phyloP scores from a whole-genome alignment of 2,329 filamentous ascomycete species.

The Exophiala viscosa region DNA sequence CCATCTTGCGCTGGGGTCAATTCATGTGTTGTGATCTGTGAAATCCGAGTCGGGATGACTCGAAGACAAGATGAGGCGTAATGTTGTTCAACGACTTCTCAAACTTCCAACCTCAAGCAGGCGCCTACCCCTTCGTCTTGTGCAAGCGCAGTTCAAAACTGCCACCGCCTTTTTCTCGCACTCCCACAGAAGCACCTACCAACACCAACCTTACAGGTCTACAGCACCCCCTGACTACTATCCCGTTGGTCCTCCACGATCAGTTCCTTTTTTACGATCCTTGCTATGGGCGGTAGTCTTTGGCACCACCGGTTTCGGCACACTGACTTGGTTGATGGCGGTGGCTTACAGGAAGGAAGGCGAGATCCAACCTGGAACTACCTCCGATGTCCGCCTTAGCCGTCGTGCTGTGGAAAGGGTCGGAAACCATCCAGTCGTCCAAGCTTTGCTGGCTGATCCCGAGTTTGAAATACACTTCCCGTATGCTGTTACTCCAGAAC shows the following conservation, averaged over 20 bases:
- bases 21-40: too few species aligned
- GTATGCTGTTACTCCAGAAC: neutral
- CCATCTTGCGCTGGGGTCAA: too few species aligned
- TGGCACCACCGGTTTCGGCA: neutral
- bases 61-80: too few species aligned
- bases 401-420: neutral
- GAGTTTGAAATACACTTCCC: neutral
- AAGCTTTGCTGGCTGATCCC: neutral
- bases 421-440: neutral
- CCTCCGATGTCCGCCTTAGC: neutral
- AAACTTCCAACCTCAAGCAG: too few species aligned
- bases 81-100: too few species aligned
- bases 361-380: neutral
- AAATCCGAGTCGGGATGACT: too few species aligned
- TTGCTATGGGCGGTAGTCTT: neutral
- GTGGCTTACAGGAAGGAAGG: neutral
- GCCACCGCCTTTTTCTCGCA: slow-evolving; percentile 1
- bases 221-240: neutral
- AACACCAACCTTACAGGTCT: neutral
- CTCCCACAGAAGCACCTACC: neutral
- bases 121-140: too few species aligned
- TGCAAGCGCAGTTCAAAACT: too few species aligned
- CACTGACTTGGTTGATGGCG: neutral
- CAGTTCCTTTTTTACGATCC: neutral
- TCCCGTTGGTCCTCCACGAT: neutral